Percentiles rank a stretch among this genome's conserved stretches.
Evolutionary conservation across 495 filamentous ascomycete species (phyloP).

Genomic region (Elaphomyces granulatus): DNA sequence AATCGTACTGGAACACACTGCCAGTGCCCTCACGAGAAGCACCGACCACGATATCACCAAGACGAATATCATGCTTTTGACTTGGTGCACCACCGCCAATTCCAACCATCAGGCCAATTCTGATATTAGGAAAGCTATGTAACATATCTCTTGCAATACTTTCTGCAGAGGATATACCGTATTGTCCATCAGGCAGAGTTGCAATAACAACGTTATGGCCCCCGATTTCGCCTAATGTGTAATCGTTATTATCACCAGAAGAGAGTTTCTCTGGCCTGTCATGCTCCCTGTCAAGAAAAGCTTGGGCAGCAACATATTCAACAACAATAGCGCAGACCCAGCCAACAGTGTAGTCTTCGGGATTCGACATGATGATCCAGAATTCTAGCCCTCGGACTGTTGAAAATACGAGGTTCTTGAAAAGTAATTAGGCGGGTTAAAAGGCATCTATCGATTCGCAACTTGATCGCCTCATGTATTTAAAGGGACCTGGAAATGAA

Average conservation of each 20-base stretch:
- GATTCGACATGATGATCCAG: too few relatives aligned
- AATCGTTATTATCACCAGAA: conserved; percentile 5
- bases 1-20: conserved; percentile 7
- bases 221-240: conserved; percentile 5
- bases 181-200: conserved; percentile 5
- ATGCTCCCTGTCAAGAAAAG: conserved; percentile 8
- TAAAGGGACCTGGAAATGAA: conserved; percentile 7
- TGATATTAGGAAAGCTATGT: conserved; percentile 24
- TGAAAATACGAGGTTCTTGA: too few relatives aligned
- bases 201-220: conserved; percentile 10
- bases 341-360: conserved; percentile 18
- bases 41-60: conserved; percentile 10
- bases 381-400: too few relatives aligned
- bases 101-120: conserved; percentile 34
- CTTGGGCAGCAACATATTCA: conserved; percentile 5
- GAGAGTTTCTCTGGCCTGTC: conserved; percentile 1
- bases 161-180: conserved; percentile 3
- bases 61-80: conserved; percentile 9
- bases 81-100: conserved; percentile 25
- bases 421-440: too few relatives aligned
- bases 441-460: too few relatives aligned
- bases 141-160: conserved; percentile 7
- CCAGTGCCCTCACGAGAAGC: conserved; percentile 6
- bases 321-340: conserved; percentile 6
- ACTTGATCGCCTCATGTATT: conserved; percentile 11